phyloP scores from a whole-genome alignment of 352 stramenopile genomes.

The Aphanomyces euteiches region DNA sequence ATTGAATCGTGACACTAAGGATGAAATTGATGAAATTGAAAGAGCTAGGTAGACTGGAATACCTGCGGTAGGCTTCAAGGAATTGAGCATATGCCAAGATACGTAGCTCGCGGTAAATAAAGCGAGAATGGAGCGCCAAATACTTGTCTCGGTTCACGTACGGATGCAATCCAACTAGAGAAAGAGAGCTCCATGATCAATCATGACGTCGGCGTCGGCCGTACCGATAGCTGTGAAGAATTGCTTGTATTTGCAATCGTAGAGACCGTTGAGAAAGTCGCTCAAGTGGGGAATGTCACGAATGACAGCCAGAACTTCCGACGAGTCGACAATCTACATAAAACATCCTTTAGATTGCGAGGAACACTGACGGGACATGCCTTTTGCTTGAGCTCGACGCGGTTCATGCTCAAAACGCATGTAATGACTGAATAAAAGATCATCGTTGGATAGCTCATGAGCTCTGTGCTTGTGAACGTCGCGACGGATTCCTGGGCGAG shows the following conservation, averaged over 20 bases:
- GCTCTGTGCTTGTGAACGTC: constrained; percentile 97
- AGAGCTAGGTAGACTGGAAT: not conserved
- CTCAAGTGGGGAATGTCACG: constrained; percentile 71
- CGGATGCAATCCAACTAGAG: constrained; percentile 62
- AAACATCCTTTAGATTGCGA: no score
- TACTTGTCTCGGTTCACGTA: constrained; percentile 91
- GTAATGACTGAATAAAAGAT: constrained; percentile 97
- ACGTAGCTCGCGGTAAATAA: constrained; percentile 95
- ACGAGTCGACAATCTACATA: constrained; percentile 90
- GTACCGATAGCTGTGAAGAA: constrained; percentile 91
- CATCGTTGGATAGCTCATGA: constrained; percentile 97
- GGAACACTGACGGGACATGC: constrained; percentile 34
- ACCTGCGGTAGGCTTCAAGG: constrained; percentile 92
- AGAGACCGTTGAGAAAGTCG: constrained; percentile 92
- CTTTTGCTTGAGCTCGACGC: constrained; percentile 96
- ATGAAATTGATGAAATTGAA: not conserved
- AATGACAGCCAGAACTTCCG: constrained; percentile 92
- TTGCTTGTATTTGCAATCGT: constrained; percentile 97
- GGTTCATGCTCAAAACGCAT: constrained; percentile 90
- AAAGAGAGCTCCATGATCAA: not conserved
- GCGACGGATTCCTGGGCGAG: constrained; percentile 88
- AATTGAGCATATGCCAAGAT: constrained; percentile 98
- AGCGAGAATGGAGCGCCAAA: constrained; percentile 88
- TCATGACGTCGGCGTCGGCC: not conserved
- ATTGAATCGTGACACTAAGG: constrained; percentile 90